phyloP scores from a whole-genome alignment of 208 protist genomes.

The Wallacemonas sp. region DNA sequence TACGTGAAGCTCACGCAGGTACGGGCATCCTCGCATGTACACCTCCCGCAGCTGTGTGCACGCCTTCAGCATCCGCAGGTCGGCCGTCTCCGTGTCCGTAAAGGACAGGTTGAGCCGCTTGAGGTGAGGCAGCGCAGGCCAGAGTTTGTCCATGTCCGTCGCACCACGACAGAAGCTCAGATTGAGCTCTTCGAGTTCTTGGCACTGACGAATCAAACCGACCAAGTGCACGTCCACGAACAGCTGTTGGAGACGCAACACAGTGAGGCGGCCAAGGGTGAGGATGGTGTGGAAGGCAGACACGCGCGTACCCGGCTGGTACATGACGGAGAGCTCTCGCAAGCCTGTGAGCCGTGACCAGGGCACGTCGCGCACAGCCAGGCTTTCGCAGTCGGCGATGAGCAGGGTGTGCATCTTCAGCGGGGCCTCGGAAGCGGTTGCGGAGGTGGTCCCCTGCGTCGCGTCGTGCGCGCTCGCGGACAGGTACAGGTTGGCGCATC shows the following conservation, averaged over 20 bases:
- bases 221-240: conserved; percentile 24
- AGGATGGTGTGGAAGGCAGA: conserved; percentile 14
- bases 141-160: conserved; percentile 18
- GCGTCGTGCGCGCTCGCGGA: conserved; percentile 7
- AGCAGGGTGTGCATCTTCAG: conserved; percentile 24
- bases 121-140: conserved; percentile 14
- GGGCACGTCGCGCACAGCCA: conserved; percentile 15
- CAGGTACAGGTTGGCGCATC: conserved; percentile 30
- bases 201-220: conserved; percentile 10
- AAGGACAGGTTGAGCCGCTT: conserved; percentile 25
- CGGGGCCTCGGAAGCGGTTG: background rate
- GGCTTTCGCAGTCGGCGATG: conserved; percentile 22
- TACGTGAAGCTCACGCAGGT: conserved; percentile 19
- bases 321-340: conserved; percentile 28
- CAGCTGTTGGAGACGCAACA: conserved; percentile 26
- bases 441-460: conserved; percentile 7
- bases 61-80: conserved; percentile 6
- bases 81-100: conserved; percentile 18
- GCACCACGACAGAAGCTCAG: conserved; percentile 30
- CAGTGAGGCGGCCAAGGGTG: conserved; percentile 2
- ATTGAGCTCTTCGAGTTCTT: conserved; percentile 19
- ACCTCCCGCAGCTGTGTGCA: conserved; percentile 18
- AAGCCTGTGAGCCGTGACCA: conserved; percentile 21
- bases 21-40: conserved; percentile 24
- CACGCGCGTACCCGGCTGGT: conserved; percentile 23